Percentiles rank a stretch among this genome's conserved stretches.
Evolutionary conservation across 352 stramenopile species (phyloP).

Genomic region (Poterioochromonas sp.): DNA sequence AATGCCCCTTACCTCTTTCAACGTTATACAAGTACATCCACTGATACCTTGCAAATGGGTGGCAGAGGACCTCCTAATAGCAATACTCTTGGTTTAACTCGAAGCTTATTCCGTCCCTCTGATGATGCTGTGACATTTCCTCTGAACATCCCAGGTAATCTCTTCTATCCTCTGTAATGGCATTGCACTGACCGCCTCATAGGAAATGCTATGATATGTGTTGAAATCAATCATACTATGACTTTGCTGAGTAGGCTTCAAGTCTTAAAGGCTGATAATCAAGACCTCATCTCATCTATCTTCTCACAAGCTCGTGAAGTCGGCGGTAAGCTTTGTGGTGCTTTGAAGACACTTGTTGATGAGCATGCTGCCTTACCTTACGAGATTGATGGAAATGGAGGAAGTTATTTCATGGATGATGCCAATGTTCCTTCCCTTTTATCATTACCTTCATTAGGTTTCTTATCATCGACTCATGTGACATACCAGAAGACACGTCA

Average conservation of each 20-base stretch:
- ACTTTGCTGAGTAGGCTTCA: constrained; percentile 33
- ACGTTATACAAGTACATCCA: constrained; percentile 39
- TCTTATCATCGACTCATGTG: constrained; percentile 35
- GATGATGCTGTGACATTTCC: constrained; percentile 46
- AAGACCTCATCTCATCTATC: not conserved
- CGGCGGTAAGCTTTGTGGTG: not conserved
- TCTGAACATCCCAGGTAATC: constrained; percentile 45
- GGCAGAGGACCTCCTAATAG: constrained; percentile 41
- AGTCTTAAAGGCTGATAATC: not conserved
- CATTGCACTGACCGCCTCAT: too few species aligned
- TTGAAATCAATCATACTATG: constrained; percentile 35
- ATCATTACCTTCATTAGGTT: constrained; percentile 53
- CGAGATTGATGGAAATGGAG: constrained; percentile 58
- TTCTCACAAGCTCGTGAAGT: not conserved
- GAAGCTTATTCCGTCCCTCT: constrained; percentile 42
- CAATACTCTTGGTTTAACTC: constrained; percentile 37
- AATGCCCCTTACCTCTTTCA: constrained; percentile 43
- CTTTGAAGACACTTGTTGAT: not conserved
- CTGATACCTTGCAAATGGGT: constrained; percentile 41
- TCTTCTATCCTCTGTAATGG: too few species aligned
- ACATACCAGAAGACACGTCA: constrained; percentile 40
- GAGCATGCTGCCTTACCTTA: constrained; percentile 43
- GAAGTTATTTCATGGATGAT: constrained; percentile 56
- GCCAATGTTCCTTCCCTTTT: constrained; percentile 55
- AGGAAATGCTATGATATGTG: constrained; percentile 46